Base-by-base conservation (phyloP, 2,329 filamentous ascomycete species). In the Metarhizium robertsii region DNA sequence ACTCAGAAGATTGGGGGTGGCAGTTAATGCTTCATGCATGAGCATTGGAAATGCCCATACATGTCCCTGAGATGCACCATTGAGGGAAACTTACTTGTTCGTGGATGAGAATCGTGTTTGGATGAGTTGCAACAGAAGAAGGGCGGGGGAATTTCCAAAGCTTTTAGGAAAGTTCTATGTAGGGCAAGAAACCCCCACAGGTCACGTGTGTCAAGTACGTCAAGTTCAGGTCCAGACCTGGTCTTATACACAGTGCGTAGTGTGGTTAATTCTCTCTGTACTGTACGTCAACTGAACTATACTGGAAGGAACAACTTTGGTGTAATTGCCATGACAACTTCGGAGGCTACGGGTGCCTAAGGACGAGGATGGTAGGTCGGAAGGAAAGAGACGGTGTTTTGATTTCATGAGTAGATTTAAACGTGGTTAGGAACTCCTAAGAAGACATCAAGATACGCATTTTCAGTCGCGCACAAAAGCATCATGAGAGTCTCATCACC, bases 101-200 rank as follows among this genome's bases (percentile, higher is more conserved):
- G 65, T 66, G 63, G 71, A 74, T 75, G 73, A 76, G 72, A 74
- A 69, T 73, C 68, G 67, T 70, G 69, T 66, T 71, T 67, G 70
- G 71, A 72, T 73, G 65, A 72, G 66, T 68, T 70, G 69, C 65
- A 72, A 67, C 60, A 48, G 34, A 49, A 52, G 49, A 55, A 48
- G 57, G 57, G 57, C 65, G 64, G 66, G 67, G 64, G 61, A 61
- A 66, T 60, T 62, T 61, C 54, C 29, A 48, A 59, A 63, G 58
- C 56, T 66, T 34, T 69, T 66, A 66, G 65, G 63, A 64, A 66
- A 58, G 57, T 51, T 36, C 29, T 60, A 61, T 54, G 64, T 71
- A 71, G 69, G 69, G 69, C 67, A 70, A 60, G 62, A 64, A 71
- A 61, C 69, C 69, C 69, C 64, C 61, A 58, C 52, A 47, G 32